phyloP scores from a whole-genome alignment of 2,329 filamentous ascomycete genomes.

The Coleophoma cylindrospora region DNA sequence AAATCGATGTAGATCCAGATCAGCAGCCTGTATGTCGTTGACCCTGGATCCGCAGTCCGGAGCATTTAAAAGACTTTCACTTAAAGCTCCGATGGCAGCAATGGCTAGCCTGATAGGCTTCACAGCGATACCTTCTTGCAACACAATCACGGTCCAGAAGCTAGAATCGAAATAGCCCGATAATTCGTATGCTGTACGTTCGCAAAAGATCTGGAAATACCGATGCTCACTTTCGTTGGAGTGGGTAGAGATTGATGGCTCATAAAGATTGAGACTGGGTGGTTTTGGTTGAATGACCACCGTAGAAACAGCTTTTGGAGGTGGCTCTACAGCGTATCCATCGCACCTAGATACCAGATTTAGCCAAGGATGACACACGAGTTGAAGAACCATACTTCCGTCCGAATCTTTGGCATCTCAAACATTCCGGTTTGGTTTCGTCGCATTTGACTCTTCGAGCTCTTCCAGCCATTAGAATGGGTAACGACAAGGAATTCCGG shows the following conservation, averaged over 20 bases:
- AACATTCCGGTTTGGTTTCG: constrained; percentile 56
- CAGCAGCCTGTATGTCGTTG: constrained; percentile 32
- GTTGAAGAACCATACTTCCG: constrained; percentile 32
- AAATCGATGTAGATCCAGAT: constrained; percentile 50
- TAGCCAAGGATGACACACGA: background rate
- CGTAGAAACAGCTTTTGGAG: constrained; percentile 6
- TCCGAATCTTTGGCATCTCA: constrained; percentile 55
- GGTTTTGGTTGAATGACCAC: constrained; percentile 25
- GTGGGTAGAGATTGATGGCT: constrained; percentile 34
- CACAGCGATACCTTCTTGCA: constrained; percentile 57
- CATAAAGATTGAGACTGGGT: constrained; percentile 11
- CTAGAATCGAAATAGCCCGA: constrained; percentile 61
- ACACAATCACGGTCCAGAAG: constrained; percentile 58
- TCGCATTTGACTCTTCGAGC: constrained; percentile 62
- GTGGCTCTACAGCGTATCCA: constrained; percentile 42
- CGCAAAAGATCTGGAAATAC: constrained; percentile 58
- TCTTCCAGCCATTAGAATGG: constrained; percentile 28
- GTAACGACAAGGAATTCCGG: background rate
- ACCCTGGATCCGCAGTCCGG: constrained; percentile 20
- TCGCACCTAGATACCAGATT: constrained; percentile 27
- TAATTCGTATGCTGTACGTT: constrained; percentile 55
- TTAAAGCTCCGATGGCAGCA: constrained; percentile 61
- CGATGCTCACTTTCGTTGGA: constrained; percentile 47
- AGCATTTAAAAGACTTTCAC: constrained; percentile 52
- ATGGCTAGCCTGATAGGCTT: constrained; percentile 59